Percentiles rank a stretch among this genome's conserved stretches.
These are phyloP conservation scores for Candolleomyces eurysporus DNA, from an alignment of 768 basidiomycete species.

Conservation along the genomic window DNA sequence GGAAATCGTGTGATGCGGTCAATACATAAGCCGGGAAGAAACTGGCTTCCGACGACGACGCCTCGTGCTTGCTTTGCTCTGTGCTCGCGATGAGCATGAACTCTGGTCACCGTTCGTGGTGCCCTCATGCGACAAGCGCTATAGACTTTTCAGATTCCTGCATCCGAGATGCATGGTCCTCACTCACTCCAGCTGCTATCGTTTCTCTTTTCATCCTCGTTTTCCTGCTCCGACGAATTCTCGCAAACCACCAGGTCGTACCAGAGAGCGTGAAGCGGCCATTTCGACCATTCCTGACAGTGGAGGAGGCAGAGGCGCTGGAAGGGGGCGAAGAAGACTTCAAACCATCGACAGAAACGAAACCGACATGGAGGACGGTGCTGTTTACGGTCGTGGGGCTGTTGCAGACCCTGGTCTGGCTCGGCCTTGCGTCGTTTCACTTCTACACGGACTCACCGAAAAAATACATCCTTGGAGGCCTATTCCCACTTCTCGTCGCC, in stretches of 20 bases:
- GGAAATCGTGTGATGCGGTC: too few relatives aligned
- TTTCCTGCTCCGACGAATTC: neutral
- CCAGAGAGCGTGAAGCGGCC: constrained; percentile 25
- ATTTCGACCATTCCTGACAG: constrained; percentile 43
- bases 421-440: constrained; percentile 55
- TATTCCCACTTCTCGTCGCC: constrained; percentile 47
- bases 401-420: constrained; percentile 55
- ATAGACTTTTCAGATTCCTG: constrained; percentile 47
- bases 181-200: constrained; percentile 44
- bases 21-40: too few relatives aligned
- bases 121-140: constrained; percentile 15
- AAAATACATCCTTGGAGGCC: constrained; percentile 27
- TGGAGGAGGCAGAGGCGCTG: constrained; percentile 57
- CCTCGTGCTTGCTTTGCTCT: neutral
- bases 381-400: constrained; percentile 58
- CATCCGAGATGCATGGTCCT: constrained; percentile 50
- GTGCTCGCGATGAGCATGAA: constrained; percentile 1
- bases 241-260: constrained; percentile 18
- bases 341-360: constrained; percentile 17
- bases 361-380: constrained; percentile 60
- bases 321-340: constrained; percentile 23
- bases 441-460: constrained; percentile 34
- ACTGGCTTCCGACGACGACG: too few relatives aligned
- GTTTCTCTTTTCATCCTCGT: constrained; percentile 42
- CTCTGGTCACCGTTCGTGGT: constrained; percentile 4